phyloP scores from a whole-genome alignment of 257 asterid genomes.

The Solanum phureja region DNA sequence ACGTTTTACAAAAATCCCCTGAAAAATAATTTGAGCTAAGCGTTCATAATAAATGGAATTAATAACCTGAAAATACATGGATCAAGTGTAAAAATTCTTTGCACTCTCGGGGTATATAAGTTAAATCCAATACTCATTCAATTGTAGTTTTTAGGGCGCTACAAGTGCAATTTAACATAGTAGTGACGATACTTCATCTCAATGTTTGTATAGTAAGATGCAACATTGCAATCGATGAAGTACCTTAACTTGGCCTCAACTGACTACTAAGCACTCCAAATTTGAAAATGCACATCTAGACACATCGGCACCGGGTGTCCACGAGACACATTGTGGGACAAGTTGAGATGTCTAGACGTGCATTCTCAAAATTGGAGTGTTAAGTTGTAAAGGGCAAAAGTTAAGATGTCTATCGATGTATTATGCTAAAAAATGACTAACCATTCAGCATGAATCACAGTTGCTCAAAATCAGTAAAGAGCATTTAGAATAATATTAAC shows the following conservation, averaged over 20 bases:
- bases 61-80: no score
- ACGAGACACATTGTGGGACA: neutral
- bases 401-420: neutral
- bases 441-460: neutral
- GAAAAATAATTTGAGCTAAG: no score
- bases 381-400: neutral
- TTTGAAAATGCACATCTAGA: neutral
- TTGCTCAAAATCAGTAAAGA: neutral
- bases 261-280: neutral
- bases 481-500: neutral
- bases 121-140: no score
- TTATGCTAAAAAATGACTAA: neutral
- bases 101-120: no score
- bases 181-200: no score
- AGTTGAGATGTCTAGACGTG: neutral
- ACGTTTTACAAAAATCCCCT: no score
- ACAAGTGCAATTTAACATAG: no score
- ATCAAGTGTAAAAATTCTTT: no score
- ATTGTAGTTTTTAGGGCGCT: no score
- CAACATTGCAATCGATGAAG: neutral
- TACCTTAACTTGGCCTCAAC: neutral
- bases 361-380: neutral
- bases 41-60: no score
- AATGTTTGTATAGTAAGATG: neutral
- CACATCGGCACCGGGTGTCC: rapidly evolving